Evolutionary conservation across 495 filamentous ascomycete species (phyloP).

Genomic region (Aspergillus funiculosus): DNA sequence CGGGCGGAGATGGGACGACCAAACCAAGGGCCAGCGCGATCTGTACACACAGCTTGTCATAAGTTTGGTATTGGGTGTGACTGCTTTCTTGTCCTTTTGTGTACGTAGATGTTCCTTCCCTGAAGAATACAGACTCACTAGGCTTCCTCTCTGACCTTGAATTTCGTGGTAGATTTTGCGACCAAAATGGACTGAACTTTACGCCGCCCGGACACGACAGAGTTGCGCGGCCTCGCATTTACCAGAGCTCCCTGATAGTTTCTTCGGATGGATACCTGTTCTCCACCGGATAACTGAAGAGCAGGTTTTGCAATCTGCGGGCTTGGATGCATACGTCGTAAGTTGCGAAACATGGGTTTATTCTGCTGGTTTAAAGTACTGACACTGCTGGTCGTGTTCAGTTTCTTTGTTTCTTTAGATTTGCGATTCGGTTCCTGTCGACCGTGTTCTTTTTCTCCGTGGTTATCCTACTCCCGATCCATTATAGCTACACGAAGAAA

Average conservation of each 20-base stretch:
- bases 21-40: slow-evolving; percentile 44
- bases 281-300: slow-evolving; percentile 86
- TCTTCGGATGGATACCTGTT: slow-evolving; percentile 91
- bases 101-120: slow-evolving; percentile 30
- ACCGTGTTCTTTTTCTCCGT: slow-evolving; percentile 74
- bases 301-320: slow-evolving; percentile 82
- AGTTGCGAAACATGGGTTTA: slow-evolving; percentile 26
- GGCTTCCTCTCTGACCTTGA: neutral
- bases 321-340: slow-evolving; percentile 91
- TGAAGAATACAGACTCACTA: neutral
- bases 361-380: neutral
- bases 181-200: slow-evolving; percentile 87
- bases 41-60: slow-evolving; percentile 54
- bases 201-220: slow-evolving; percentile 78
- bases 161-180: slow-evolving; percentile 55
- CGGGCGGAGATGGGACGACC: slow-evolving; percentile 29
- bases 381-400: slow-evolving; percentile 23
- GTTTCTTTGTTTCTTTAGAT: slow-evolving; percentile 93
- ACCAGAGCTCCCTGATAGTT: slow-evolving; percentile 75
- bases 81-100: slow-evolving; percentile 60
- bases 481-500: slow-evolving; percentile 59
- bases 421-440: slow-evolving; percentile 77
- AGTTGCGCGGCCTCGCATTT: slow-evolving; percentile 62
- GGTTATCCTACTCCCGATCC: slow-evolving; percentile 77
- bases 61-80: slow-evolving; percentile 50